Evolutionary conservation across 345 rosid species (phyloP), one percentile per base, ranked within the genome.

Genomic region (Ricinus communis): DNA sequence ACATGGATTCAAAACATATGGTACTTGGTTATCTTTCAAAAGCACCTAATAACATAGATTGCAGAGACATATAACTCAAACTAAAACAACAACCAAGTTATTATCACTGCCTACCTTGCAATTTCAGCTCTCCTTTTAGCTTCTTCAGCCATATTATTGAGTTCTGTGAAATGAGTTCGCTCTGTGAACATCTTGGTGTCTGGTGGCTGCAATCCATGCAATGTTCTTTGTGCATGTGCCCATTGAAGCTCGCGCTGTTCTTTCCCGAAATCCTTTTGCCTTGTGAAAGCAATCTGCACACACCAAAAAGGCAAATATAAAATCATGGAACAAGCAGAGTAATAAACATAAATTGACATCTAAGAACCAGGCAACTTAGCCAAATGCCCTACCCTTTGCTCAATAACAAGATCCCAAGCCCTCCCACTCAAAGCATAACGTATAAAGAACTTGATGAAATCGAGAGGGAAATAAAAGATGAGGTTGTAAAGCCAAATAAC

Each of bases 341-440:
- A 8, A 54, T 21, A 43, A 33, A 25, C 9, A 0, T 15, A 21
- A 19, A 28, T 11, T 8, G 21, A n/a, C 18, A 5, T 45, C n/a
- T n/a, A 57, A 43, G 25, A 41, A 16, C 21, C 38, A 50, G 28
- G 21, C 59, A n/a, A 57, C 54, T 55, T 71, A 46, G 66, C 30
- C 11, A 14, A 30, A 22, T 27, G 51, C 28, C 43, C 18, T 90
- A 95, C 99, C 96, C 98, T 92, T 80, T 95, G 97, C 84, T 95
- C 98, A 25, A 92, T 89, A 41, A 92, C 99, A 66, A 95, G 96
- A 85, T 95, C 99, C 99, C 99, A 95, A 19, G 99, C 99, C 85
- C 89, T 84, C 62, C 98, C 99, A 60, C 99, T 95, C 73, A 95
- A 85, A 21, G 91, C 91, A 69, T 95, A 95, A 30, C 99, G 94